These are phyloP conservation scores for Botrytis porri DNA, from an alignment of 2,329 filamentous ascomycete genomes.

Conservation along the genomic window DNA sequence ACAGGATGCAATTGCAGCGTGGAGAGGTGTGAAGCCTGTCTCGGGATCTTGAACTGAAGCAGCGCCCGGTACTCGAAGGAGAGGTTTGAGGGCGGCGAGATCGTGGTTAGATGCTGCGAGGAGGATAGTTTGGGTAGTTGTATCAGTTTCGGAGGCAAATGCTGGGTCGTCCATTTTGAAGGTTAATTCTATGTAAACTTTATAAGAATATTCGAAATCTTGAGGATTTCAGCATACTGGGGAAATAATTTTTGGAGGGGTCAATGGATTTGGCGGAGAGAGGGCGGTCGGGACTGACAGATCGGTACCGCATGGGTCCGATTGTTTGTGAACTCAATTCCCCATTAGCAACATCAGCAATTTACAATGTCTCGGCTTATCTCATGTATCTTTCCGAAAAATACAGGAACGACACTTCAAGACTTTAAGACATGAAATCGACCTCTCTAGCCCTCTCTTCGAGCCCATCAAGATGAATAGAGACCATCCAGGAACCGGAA, in stretches of 20 bases:
- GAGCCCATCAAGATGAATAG: background rate
- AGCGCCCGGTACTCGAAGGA: conserved; percentile 43
- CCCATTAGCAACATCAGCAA: background rate
- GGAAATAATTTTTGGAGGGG: conserved; percentile 10
- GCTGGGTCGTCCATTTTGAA: conserved; percentile 35
- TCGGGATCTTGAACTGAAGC: conserved; percentile 78
- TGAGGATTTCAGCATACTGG: background rate
- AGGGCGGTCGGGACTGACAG: background rate
- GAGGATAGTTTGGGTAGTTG: conserved; percentile 55
- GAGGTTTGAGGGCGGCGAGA: conserved; percentile 34
- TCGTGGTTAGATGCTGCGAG: conserved; percentile 63
- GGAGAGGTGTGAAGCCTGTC: conserved; percentile 83
- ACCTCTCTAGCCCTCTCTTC: background rate
- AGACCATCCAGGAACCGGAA: background rate
- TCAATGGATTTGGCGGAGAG: background rate
- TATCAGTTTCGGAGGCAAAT: conserved; percentile 28
- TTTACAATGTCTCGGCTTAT: background rate
- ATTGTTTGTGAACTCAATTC: background rate
- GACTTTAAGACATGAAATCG: background rate
- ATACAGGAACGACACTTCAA: background rate
- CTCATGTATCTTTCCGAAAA: background rate
- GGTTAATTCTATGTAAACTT: background rate
- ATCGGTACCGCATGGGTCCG: background rate
- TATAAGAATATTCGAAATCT: background rate
- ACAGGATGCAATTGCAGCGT: conserved; percentile 76